Evolutionary conservation across 345 rosid species (phyloP), one percentile per base, ranked within the genome.

Genomic region (Kandelia obovata): DNA sequence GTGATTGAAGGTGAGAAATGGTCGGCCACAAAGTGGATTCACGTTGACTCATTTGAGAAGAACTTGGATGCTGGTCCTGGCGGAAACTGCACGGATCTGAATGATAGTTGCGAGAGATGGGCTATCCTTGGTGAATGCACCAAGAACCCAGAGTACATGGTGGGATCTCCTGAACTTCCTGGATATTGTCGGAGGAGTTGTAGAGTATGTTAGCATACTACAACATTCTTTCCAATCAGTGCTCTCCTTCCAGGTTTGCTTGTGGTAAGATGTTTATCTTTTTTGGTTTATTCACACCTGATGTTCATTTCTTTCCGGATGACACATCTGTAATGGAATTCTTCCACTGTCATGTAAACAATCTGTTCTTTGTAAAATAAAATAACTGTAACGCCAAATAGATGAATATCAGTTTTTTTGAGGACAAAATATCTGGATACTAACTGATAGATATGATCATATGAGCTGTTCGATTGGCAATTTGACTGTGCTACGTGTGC

Each of bases 11-110:
- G 98, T 17, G 98, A 94, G 88, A 94, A 94, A 84, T 91, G 98
- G 98, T 94, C 97, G 2, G 98, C 98, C 10, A 94, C 98, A 0
- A 94, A 94, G 80, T 94, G 98, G 98, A 86, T 94, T 71, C 98
- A 94, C 53, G 97, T 89, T 27, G 92, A 91, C 76, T 88, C 96
- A 13, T 94, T 91, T 31, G 92, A 87, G 68, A 88, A 88, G 85
- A 75, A 71, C 9, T 16, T 89, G 66, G 77, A 78, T 1, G 79
- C 69, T 43, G 13, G 19, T 43, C 3, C 16, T 8, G 84, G 74
- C 5, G 95, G 95, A 73, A 87, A 70, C 84, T 94, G 97, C 78
- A 77, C 85, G 0, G 97, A 94, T 69, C 10, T 53, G 66, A 91
- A 89, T 25, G 88, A 77, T 51, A 89, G 96, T 74, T 94, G 98